phyloP scores from a whole-genome alignment of 208 protist species.

The Acanthamoeba healyi region DNA sequence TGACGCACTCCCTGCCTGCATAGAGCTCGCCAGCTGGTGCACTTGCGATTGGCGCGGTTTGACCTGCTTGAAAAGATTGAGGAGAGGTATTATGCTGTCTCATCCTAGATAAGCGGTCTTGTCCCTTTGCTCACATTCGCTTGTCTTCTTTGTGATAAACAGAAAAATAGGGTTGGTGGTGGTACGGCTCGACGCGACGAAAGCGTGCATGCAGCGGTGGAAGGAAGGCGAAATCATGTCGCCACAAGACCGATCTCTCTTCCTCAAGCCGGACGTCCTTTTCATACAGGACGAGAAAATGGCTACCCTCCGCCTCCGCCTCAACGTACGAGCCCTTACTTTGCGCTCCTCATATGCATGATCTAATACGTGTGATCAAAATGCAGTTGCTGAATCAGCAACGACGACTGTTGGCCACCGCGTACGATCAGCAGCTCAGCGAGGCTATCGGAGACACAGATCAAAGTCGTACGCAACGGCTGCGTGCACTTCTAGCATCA shows the following conservation, averaged over 20 bases:
- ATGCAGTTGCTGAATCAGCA: not conserved
- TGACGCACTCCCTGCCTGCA: not conserved
- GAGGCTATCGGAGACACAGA: not conserved
- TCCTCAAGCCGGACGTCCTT: not conserved
- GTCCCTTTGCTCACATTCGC: too few species aligned
- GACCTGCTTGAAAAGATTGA: not conserved
- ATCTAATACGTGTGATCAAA: not conserved
- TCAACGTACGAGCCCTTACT: not conserved
- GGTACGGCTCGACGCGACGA: not conserved
- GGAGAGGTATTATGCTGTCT: too few species aligned
- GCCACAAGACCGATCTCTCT: not conserved
- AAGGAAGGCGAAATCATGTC: not conserved
- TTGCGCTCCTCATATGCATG: not conserved
- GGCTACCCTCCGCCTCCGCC: not conserved
- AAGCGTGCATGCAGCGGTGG: not conserved
- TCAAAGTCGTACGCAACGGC: not conserved
- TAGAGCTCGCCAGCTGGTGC: not conserved
- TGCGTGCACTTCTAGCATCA: not conserved
- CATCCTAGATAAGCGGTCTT: too few species aligned
- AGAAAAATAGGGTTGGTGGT: slow-evolving; percentile 25
- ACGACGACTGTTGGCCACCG: not conserved
- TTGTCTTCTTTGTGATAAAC: not conserved
- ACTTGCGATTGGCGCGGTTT: not conserved
- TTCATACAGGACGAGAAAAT: slow-evolving; percentile 10
- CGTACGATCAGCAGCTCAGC: not conserved